Percentiles rank a stretch among this genome's conserved stretches.
Evolutionary conservation across 495 filamentous ascomycete species (phyloP).

Genomic region (Evernia prunastri): DNA sequence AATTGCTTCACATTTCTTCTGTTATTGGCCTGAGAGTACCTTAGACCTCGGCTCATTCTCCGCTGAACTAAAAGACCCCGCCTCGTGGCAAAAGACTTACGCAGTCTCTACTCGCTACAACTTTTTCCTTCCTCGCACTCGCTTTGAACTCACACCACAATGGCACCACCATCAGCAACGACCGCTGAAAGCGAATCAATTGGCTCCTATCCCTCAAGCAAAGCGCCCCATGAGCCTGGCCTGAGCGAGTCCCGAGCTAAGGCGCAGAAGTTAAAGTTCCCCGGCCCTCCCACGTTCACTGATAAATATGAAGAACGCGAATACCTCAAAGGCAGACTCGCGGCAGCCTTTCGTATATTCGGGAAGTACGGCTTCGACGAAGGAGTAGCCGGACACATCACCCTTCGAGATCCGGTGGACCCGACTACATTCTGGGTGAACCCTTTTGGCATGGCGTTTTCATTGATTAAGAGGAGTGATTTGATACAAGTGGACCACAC

Average conservation of each 20-base stretch:
- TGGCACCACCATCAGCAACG: slow-evolving; percentile 27
- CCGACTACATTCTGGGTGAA: slow-evolving; percentile 72
- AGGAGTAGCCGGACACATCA: slow-evolving; percentile 56
- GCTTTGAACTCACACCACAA: slow-evolving; percentile 2
- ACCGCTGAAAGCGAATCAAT: slow-evolving; percentile 17
- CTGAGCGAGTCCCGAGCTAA: slow-evolving; percentile 25
- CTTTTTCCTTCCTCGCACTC: not conserved
- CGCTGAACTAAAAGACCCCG: not conserved
- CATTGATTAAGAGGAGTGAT: slow-evolving; percentile 60
- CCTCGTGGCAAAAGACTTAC: not conserved
- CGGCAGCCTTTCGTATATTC: slow-evolving; percentile 63
- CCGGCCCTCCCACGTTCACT: slow-evolving; percentile 49
- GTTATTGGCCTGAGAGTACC: not conserved
- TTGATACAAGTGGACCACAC: slow-evolving; percentile 62
- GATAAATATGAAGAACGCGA: slow-evolving; percentile 57
- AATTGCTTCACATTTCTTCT: too few species aligned
- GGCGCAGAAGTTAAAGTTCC: slow-evolving; percentile 42
- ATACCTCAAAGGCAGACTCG: slow-evolving; percentile 60
- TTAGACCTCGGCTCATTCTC: not conserved
- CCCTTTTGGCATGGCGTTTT: slow-evolving; percentile 68
- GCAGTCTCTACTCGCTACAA: not conserved
- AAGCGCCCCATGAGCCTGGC: slow-evolving; percentile 24
- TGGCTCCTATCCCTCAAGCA: slow-evolving; percentile 20
- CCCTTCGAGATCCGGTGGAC: slow-evolving; percentile 61
- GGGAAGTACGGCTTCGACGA: slow-evolving; percentile 63